phyloP scores from a whole-genome alignment of 768 basidiomycete genomes.

The Dentipellis fragilis region DNA sequence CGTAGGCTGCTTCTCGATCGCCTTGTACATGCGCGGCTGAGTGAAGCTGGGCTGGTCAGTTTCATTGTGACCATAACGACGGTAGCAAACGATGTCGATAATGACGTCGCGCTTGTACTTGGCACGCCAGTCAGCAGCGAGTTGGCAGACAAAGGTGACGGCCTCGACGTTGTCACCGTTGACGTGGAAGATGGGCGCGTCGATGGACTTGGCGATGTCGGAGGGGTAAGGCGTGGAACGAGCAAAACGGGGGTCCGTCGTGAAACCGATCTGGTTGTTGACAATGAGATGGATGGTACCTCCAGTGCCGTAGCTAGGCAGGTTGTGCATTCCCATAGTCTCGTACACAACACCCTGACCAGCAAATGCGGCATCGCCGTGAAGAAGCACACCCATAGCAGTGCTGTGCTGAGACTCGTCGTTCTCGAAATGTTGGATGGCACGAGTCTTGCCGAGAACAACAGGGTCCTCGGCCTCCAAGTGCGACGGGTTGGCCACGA shows the following conservation, averaged over 20 bases:
- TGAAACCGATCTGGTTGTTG: slow-evolving; percentile 99
- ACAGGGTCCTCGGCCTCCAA: slow-evolving; percentile 95
- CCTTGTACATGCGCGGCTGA: slow-evolving; percentile 97
- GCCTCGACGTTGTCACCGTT: slow-evolving; percentile 98
- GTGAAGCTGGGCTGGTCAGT: slow-evolving; percentile 99
- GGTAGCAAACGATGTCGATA: slow-evolving; percentile 97
- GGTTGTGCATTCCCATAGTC: slow-evolving; percentile 96
- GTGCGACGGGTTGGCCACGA: slow-evolving; percentile 98
- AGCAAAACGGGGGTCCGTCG: slow-evolving; percentile 94
- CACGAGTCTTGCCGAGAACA: slow-evolving; percentile 98
- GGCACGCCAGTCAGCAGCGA: slow-evolving; percentile 96
- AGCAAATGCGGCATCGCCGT: slow-evolving; percentile 97
- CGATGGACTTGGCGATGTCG: slow-evolving; percentile 97
- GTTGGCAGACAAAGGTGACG: slow-evolving; percentile 95
- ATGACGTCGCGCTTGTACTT: slow-evolving; percentile 99
- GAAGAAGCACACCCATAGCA: slow-evolving; percentile 92
- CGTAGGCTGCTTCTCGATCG: slow-evolving; percentile 89
- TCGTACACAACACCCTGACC: slow-evolving; percentile 99
- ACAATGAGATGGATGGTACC: slow-evolving; percentile 98
- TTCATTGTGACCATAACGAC: slow-evolving; percentile 99
- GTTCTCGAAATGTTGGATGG: slow-evolving; percentile 87
- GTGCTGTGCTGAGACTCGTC: slow-evolving; percentile 73
- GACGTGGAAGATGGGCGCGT: slow-evolving; percentile 98
- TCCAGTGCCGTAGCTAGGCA: slow-evolving; percentile 93
- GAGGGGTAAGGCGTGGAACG: slow-evolving; percentile 98